Conservation (phyloP, 2,329 filamentous ascomycete genomes). For the Akanthomyces lecanii region DNA sequence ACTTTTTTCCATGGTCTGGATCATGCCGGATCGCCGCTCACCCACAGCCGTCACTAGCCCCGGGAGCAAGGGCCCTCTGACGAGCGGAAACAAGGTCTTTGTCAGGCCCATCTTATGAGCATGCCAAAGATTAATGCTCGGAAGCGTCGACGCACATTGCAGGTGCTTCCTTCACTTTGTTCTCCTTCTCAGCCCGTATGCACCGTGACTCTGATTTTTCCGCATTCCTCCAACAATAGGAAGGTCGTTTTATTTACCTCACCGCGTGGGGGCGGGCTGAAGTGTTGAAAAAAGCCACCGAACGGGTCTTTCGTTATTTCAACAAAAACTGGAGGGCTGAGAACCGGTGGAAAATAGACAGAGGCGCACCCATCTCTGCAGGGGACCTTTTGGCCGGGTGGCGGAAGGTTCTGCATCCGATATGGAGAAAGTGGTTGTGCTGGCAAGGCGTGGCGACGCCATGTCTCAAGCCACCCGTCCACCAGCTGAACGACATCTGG, state of each 20-base stretch:
- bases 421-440: neutral
- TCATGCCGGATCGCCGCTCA: conserved; percentile 12
- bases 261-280: conserved; percentile 3
- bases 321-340: neutral
- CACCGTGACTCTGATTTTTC: neutral
- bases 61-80: neutral
- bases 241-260: neutral
- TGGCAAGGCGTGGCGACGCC: neutral
- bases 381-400: neutral
- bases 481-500: conserved; percentile 5
- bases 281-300: neutral
- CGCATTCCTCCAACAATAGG: neutral
- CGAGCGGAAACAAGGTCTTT: neutral
- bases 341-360: neutral
- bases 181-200: neutral
- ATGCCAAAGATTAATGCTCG: neutral
- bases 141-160: too few species aligned
- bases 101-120: neutral
- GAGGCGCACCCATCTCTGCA: neutral
- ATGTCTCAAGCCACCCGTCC: conserved; percentile 6
- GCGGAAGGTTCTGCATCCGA: conserved; percentile 1
- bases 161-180: neutral
- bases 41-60: neutral
- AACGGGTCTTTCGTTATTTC: neutral
- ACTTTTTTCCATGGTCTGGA: conserved; percentile 4